Base-by-base conservation (phyloP, 495 filamentous ascomycete genomes). In the Peziza echinospora region DNA sequence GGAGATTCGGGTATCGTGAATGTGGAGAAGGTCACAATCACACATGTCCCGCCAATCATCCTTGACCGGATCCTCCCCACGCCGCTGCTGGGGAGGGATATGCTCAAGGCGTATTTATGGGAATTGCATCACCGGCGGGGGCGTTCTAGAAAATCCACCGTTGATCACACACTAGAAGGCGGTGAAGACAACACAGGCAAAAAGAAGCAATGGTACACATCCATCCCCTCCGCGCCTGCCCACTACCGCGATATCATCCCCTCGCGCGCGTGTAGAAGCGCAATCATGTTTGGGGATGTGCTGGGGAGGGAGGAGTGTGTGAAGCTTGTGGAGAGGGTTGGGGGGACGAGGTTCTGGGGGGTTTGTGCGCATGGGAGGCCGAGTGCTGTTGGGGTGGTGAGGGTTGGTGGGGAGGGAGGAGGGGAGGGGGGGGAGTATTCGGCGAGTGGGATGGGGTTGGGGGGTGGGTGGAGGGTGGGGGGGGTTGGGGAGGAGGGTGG, bases 221-320 rank as follows among this genome's bases (percentile, higher is more conserved):
- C 22, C 17, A 3, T 47, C 55, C 9, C 47, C 53, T 16, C 86
- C 78, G 79, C 60, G 80, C 24, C 56, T 62, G 19, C 64, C 65
- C 11, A 72, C 82, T 40, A 96, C n/a, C 44, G 91, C 30, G 85
- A 94, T 44, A 65, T 94, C 63, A 65, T 96, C 21, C 87, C 93
- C 53, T 92, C 84, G 5, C 73, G 85, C 30, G 81, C 89, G 7
- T 97, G 89, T 61, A 68, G 89, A 26, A 85, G 73, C 34, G 84
- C 89, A 5, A 81, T 96, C 61, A 97, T 97, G 89, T 97, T 97
- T 64, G 94, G 94, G 53, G 89, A 97, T 54, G 61, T 60, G 8
- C 58, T 96, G 40, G 69, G 65, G 1, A 46, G 65, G 1, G 67
- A 70, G 6, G 73, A 93, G 55, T 93, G 85, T 57, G 54, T 66